phyloP scores from a whole-genome alignment of 805 yeast species.

The Metschnikowia koreensis region DNA sequence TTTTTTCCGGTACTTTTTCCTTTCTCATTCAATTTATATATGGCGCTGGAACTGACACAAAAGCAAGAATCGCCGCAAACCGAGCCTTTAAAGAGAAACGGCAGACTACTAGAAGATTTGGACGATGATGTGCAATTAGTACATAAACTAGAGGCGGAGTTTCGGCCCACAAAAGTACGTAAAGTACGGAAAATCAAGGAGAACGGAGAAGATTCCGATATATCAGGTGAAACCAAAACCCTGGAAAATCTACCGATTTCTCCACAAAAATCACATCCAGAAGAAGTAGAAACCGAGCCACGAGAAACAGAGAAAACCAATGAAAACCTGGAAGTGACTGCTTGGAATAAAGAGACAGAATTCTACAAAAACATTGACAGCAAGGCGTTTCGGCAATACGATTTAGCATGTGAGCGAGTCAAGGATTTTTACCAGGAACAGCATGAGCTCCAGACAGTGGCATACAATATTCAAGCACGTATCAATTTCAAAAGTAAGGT shows the following conservation, averaged over 20 bases:
- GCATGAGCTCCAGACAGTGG: constrained; percentile 68
- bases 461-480: constrained; percentile 68
- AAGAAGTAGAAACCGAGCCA: not conserved
- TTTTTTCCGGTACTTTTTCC: no score
- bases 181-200: constrained; percentile 6
- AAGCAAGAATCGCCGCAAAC: not conserved
- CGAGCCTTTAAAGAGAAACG: constrained; percentile 8
- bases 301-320: not conserved
- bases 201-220: not conserved
- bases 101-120: constrained; percentile 16
- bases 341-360: constrained; percentile 26
- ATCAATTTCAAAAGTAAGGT: constrained; percentile 67
- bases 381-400: constrained; percentile 59
- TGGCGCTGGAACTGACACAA: not conserved
- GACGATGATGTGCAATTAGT: constrained; percentile 23
- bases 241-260: not conserved
- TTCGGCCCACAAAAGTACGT: constrained; percentile 7
- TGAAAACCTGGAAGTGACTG: not conserved
- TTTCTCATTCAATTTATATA: not conserved
- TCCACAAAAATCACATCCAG: not conserved
- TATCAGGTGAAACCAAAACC: not conserved
- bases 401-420: constrained; percentile 66
- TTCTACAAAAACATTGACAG: constrained; percentile 34
- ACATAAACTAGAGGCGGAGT: constrained; percentile 17
- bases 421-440: constrained; percentile 65